A percentile compares a stretch with the other conserved stretches of the same genome.
These are phyloP conservation scores for Bruguiera parviflora DNA, from an alignment of 345 rosid species.

Conservation along the genomic window DNA sequence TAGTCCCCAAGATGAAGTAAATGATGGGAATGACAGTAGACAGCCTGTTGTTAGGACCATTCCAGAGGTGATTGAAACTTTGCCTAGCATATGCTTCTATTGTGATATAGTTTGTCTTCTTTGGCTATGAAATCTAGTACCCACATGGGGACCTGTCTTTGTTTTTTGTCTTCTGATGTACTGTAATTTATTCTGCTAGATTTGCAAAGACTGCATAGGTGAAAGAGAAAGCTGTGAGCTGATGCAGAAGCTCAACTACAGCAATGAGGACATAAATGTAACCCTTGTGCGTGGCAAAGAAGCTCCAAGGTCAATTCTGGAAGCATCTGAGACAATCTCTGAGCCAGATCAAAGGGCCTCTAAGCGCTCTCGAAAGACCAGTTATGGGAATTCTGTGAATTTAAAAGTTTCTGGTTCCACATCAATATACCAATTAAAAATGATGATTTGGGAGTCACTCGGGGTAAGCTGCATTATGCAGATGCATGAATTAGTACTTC, in stretches of 20 bases:
- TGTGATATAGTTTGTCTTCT: background rate
- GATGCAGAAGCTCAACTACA: conserved; percentile 81
- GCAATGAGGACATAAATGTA: conserved; percentile 67
- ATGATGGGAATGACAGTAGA: conserved; percentile 49
- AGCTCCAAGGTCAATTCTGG: conserved; percentile 85
- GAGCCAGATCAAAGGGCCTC: conserved; percentile 82
- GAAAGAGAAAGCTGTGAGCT: conserved; percentile 88
- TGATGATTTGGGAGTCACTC: conserved; percentile 99
- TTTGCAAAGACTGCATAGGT: conserved; percentile 89
- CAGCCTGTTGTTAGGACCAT: conserved; percentile 52
- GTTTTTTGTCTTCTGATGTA: conserved; percentile 9
- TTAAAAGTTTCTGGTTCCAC: conserved; percentile 87
- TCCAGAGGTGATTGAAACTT: conserved; percentile 63
- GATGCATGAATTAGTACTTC: background rate
- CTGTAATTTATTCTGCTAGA: conserved; percentile 35
- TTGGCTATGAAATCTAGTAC: background rate
- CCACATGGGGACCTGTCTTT: background rate
- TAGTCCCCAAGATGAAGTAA: conserved; percentile 47
- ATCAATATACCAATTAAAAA: conserved; percentile 82
- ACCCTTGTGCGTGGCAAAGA: conserved; percentile 81
- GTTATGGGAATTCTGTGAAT: conserved; percentile 63
- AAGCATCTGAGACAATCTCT: conserved; percentile 60
- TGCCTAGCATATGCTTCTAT: background rate
- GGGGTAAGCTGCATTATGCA: conserved; percentile 58
- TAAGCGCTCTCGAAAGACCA: conserved; percentile 80